Evolutionary conservation across 441 rosid species (phyloP).

Genomic region (Lepidium campestre): DNA sequence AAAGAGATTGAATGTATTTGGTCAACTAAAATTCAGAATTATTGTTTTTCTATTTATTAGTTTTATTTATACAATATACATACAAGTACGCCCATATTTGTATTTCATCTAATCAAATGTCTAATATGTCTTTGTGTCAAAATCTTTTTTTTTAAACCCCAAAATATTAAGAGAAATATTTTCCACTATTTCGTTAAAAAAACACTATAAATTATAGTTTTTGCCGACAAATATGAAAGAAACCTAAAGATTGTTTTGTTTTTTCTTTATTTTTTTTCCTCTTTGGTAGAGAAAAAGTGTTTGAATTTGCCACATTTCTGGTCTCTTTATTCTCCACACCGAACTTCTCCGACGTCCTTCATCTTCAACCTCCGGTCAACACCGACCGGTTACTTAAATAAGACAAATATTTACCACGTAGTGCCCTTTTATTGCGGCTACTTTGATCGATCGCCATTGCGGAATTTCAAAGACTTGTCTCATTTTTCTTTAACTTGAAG

Average conservation of each 20-base stretch:
- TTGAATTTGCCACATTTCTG: constrained; percentile 6
- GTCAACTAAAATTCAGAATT: constrained; percentile 18
- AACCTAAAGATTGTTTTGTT: constrained; percentile 8
- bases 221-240: constrained; percentile 26
- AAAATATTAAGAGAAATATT: not conserved
- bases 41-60: not conserved
- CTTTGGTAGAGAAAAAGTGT: not conserved
- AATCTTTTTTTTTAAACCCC: not conserved
- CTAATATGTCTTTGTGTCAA: not conserved
- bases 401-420: not conserved
- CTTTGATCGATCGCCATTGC: constrained; percentile 20
- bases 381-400: not conserved
- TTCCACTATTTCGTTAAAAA: not conserved
- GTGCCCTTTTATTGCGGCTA: not conserved
- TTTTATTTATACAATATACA: not conserved
- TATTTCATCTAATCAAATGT: not conserved
- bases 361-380: constrained; percentile 9
- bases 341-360: constrained; percentile 21
- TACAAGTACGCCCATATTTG: not conserved
- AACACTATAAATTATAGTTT: constrained; percentile 4
- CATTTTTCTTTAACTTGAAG: not conserved
- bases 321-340: not conserved
- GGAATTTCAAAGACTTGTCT: constrained; percentile 16
- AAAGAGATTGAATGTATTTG: constrained; percentile 19
- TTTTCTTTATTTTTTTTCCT: not conserved